A percentile compares a stretch with the other conserved stretches of the same genome.
These are phyloP conservation scores for Leccinum huronense DNA, from an alignment of 1,284 basidiomycete genomes.

Conservation along the genomic window DNA sequence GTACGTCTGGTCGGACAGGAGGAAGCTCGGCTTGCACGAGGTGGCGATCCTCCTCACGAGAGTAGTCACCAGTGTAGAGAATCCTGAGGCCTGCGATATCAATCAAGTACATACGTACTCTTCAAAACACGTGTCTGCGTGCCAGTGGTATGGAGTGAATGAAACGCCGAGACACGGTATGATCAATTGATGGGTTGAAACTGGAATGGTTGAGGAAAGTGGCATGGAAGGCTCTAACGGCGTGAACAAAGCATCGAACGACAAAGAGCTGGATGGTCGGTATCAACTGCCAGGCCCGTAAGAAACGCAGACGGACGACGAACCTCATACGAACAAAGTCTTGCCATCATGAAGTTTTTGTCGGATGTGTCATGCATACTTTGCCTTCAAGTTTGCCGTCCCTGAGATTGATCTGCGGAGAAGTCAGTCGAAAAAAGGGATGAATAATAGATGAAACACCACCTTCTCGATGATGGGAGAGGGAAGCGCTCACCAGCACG, in stretches of 20 bases:
- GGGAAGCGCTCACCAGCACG: no score
- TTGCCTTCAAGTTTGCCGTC: conserved; percentile 80
- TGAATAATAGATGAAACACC: not conserved
- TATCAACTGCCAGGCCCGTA: conserved; percentile 41
- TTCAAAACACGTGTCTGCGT: conserved; percentile 89
- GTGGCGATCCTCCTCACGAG: conserved; percentile 97
- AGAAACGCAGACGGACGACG: conserved; percentile 23
- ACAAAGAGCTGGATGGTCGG: conserved; percentile 83
- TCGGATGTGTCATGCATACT: conserved; percentile 99
- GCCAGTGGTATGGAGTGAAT: conserved; percentile 83
- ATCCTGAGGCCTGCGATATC: conserved; percentile 95
- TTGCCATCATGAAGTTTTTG: conserved; percentile 99
- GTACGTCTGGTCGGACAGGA: conserved; percentile 87
- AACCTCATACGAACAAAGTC: conserved; percentile 94
- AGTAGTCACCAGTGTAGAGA: conserved; percentile 97
- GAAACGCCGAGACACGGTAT: conserved; percentile 86
- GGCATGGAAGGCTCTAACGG: conserved; percentile 88
- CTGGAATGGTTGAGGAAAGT: conserved; percentile 86
- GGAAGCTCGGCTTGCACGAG: conserved; percentile 95
- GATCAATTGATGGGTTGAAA: conserved; percentile 95
- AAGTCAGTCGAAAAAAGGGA: conserved; percentile 1
- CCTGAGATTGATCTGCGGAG: conserved; percentile 82
- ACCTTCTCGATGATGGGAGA: conserved; percentile 88
- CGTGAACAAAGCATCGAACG: conserved; percentile 78
- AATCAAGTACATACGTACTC: conserved; percentile 97